A percentile compares a stretch with the other conserved stretches of the same genome.
phyloP scores from a whole-genome alignment of 768 basidiomycete genomes.

The Dioszegia crocea region DNA sequence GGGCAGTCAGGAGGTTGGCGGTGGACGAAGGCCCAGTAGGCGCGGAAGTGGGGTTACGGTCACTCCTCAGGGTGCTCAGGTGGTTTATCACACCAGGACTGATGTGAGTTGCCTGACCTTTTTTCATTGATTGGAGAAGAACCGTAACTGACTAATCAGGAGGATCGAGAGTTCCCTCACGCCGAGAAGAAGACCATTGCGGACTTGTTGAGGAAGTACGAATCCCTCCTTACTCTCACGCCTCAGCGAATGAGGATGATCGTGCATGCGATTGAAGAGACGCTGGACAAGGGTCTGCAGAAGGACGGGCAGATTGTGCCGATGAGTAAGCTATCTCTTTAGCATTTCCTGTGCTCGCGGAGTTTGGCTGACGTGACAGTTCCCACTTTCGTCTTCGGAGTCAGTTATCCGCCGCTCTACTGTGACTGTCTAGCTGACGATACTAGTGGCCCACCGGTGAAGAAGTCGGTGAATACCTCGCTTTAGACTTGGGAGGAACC shows the following conservation, averaged over 20 bases:
- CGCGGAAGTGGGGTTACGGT: constrained; percentile 59
- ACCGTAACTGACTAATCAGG: constrained; percentile 26
- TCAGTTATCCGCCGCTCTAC: constrained; percentile 13
- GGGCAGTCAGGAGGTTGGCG: constrained; percentile 14
- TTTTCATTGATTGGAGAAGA: too few species aligned
- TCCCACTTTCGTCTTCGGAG: constrained; percentile 82
- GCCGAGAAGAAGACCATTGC: constrained; percentile 94
- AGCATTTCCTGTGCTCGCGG: too few species aligned
- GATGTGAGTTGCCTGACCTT: constrained; percentile 63
- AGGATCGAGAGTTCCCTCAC: constrained; percentile 72
- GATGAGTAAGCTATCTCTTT: constrained; percentile 54
- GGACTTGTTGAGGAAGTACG: constrained; percentile 86
- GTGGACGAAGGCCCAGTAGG: constrained; percentile 23
- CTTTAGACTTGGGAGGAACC: constrained; percentile 70
- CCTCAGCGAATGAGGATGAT: constrained; percentile 62
- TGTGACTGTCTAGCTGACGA: constrained; percentile 37
- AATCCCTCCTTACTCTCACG: constrained; percentile 64
- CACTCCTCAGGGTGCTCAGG: constrained; percentile 69
- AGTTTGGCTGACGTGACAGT: constrained; percentile 55
- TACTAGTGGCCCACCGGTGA: constrained; percentile 74
- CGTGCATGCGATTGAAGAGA: constrained; percentile 90
- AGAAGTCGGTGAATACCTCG: constrained; percentile 84
- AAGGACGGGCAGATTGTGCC: constrained; percentile 79
- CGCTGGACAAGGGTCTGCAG: constrained; percentile 77
- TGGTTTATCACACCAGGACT: constrained; percentile 82